Evolutionary conservation across 2,329 filamentous ascomycete genomes (phyloP), one percentile per base, ranked within the genome.

Genomic region (Trichoderma citrinoviride): DNA sequence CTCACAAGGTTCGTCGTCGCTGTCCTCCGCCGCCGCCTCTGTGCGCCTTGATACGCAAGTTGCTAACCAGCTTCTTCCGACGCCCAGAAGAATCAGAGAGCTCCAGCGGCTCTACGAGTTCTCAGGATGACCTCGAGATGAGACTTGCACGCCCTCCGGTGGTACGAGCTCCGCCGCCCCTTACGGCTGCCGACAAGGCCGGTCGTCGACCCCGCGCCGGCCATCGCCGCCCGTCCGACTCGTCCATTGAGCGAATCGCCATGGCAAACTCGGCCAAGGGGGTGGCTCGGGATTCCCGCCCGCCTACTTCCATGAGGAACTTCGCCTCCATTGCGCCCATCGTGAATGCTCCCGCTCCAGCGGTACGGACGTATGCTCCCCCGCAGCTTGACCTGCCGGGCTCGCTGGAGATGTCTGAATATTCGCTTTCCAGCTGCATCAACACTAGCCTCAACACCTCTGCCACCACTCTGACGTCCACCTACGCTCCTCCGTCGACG

Each of bases 71-170:
- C 43, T n/a, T 25, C 58, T 47, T 12, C 56, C 56, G 12, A 61
- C 58, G 15, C 25, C 37, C 19, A 57, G 64, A 46, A 61, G 64
- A 50, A 50, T 62, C 71, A 19, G 75, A 74, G 58, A 81, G 78
- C 70, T 77, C 75, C 17, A 72, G 71, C 64, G 74, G 73, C 56
- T 80, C 77, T 17, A 75, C 70, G 55, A 77, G 74, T 68, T 79
- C 79, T 14, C 73, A 76, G 57, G 78, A 79, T 46, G 78, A 77
- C 41, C 69, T 79, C 44, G 78, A 80, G 68, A 79, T 80, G 70
- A 76, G 71, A 62, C 69, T 72, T 2, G 61, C 65, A 19, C 70
- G 68, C 17, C 65, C 44, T 64, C 65, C 61, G 58, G 66, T 40
- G 41, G 65, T 33, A 55, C 57, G 25, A 41, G 60, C 29, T 53